Evolutionary conservation across 2,329 filamentous ascomycete species (phyloP), one percentile per base, ranked within the genome.

Genomic region (Fusarium sp.): DNA sequence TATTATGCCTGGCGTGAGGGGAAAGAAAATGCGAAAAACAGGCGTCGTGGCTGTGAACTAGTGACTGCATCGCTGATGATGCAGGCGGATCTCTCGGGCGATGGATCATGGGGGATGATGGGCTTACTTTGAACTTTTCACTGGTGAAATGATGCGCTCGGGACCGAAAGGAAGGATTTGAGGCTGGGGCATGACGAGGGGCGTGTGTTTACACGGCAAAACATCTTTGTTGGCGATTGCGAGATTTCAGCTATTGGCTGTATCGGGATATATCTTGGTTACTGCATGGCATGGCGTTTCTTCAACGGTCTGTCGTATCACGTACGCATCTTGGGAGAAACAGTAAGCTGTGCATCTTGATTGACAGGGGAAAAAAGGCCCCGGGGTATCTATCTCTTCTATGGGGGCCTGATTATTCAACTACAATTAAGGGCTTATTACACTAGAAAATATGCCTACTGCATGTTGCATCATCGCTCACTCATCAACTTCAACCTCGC

Each of bases 191-290:
- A 30, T 30, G 27, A 30, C 27, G 25, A 5, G 22, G 47, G 25
- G 47, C 6, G 45, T 50, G 47, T 52, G 9, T 17, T 14, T 47
- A 15, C 38, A 45, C 40, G 40, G 20, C n/a, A 50, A 25, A 27
- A 11, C 14, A 27, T 27, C 27, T 27, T 50, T 47, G 59, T 65
- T 68, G 60, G 64, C 27, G 60, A 63, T 73, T 73, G 67, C 67
- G 71, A 73, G 71, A 73, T 61, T 62, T n/a, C 61, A 32, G 35
- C 45, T 30, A 74, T 74, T 74, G 71, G 71, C 35, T 69, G 25
- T n/a, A n/a, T 37, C 32, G 12, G 66, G 71, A 10, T 61, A 40
- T 20, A 65, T 64, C 61, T 43, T 56, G 68, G 47, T 62, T 57
- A 65, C 63, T 54, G 56, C 63, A 67, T 71, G 47, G 56, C 63